Evolutionary conservation across 805 yeast species (phyloP), one percentile per base, ranked within the genome.

Genomic region (Vanderwaltozyma verrucispora): DNA sequence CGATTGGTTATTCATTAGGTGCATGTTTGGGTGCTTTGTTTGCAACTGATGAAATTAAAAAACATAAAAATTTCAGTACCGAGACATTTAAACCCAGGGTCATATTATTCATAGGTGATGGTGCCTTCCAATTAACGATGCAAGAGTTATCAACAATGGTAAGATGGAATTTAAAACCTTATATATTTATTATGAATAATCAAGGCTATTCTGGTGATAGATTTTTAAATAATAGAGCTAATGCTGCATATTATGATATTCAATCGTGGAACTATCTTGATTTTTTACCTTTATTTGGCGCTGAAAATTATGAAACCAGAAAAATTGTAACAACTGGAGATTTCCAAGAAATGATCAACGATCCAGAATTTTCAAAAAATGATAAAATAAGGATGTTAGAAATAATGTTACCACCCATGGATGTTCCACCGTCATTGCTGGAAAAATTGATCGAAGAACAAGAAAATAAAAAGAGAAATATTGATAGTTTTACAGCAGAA

Each of bases 131-230:
- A 54, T 64, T 77, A 50, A 75, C 84, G 0, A 79, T 72, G 24
- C 80, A 76, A 47, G 84, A 77, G 51, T 60, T 77, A 37, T 70
- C 80, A 5, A 71, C 80, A 19, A 72, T 74, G 71, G 52, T 74
- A 30, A 64, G 70, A 37, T 67, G 74, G 67, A 63, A 68, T 14
- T 62, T 72, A 35, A 71, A 64, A 21, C 83, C 84, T 21, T 74
- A 74, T 45, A 58, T 77, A 21, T 70, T 77, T 38, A 62, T 77
- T 17, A 63, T 77, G 56, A 77, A 77, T 59, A 77, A 77, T 47
- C 74, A 71, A 41, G 84, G 84, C 30, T 77, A 76, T 56, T 75
- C 82, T 15, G 74, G 75, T 41, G 84, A 77, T 52, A 65, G 81
- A 54, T 66, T 76, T 44, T 68, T 77, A 37, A 74, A 75, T 48